Evolutionary conservation across 1,139 yeast genomes (phyloP), one percentile per base, ranked within the genome.

Genomic region (Tardiomyces depauwii): DNA sequence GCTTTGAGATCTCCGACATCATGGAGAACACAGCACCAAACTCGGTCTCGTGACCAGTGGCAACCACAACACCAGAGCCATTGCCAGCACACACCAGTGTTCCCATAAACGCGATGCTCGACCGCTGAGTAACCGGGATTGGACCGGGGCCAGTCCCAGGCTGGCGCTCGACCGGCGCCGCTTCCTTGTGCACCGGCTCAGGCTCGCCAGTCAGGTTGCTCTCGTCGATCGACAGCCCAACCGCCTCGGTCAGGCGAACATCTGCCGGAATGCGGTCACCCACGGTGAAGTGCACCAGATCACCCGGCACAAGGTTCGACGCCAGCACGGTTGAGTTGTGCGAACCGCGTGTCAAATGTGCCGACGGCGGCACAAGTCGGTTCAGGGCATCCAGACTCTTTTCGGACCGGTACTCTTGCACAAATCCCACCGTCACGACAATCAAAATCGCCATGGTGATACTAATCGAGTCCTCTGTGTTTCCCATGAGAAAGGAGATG

Each of bases 211-310:
- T 91, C 55, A 91, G 73, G 61, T 87, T 87, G 65, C 93, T 80
- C 65, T 91, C 97, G 66, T 89, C 97, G 49, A 91, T 79, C 30
- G 82, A 69, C 53, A 91, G 71, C 58, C 87, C 91, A 19, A 78
- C 82, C 1, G 94, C 78, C 50, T 82, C 82, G 2, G 80, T 74
- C 48, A 91, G 71, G 58, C 97, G 75, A 41, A 89, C 68, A 64
- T 91, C 97, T 0, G 97, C 97, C 1, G 98, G 97, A 46, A 91
- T 82, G 53, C 96, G 74, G 64, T 91, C 98, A 55, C 98, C 98
- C 47, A 87, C 91, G 40, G 80, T 65, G 57, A 91, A 85, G 58
- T 80, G 84, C 38, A 91, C 94, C 60, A 91, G 67, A 63, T 91
- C 97, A 44, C 97, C 98, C 2, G 97, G 97, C 23, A 91, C 97